Conservation (phyloP, 2,329 filamentous ascomycete genomes). For the Zymoseptoria tritici region DNA sequence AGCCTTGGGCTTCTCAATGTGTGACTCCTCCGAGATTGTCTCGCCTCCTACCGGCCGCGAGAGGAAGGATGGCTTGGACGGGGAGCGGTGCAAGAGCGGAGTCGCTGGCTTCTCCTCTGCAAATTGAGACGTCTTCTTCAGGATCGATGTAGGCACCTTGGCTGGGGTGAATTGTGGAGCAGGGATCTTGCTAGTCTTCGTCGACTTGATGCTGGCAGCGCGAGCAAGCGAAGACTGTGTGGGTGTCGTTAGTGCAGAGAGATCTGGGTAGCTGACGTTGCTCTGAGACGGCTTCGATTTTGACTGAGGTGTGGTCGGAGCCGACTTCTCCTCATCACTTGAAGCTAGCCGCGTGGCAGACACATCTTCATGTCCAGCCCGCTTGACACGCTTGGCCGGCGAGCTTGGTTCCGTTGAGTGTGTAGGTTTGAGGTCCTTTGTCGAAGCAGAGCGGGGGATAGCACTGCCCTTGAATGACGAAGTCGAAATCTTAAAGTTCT, state of each 20-base stretch:
- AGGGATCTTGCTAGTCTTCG: constrained; percentile 31
- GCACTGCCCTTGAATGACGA: constrained; percentile 19
- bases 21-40: neutral
- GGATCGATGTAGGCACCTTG: constrained; percentile 9
- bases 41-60: constrained; percentile 1
- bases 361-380: constrained; percentile 59
- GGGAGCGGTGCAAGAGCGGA: constrained; percentile 24
- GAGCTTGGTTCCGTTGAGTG: constrained; percentile 30
- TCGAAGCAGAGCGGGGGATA: constrained; percentile 19
- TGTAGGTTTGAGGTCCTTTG: constrained; percentile 19
- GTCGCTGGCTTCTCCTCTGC: constrained; percentile 9
- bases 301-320: constrained; percentile 38
- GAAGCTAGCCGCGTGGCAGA: constrained; percentile 56
- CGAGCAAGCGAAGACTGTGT: constrained; percentile 68
- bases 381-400: constrained; percentile 55
- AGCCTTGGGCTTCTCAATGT: constrained; percentile 10
- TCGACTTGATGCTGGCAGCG: constrained; percentile 44
- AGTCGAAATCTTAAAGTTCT: constrained; percentile 1
- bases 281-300: constrained; percentile 34
- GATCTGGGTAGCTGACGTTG: constrained; percentile 41
- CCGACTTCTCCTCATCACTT: constrained; percentile 37
- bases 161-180: constrained; percentile 21
- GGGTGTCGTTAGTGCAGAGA: constrained; percentile 61
- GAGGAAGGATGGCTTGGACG: constrained; percentile 23
- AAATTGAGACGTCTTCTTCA: constrained; percentile 4